Conservation (phyloP, 2,329 filamentous ascomycete genomes). For the Penicillium sp. region DNA sequence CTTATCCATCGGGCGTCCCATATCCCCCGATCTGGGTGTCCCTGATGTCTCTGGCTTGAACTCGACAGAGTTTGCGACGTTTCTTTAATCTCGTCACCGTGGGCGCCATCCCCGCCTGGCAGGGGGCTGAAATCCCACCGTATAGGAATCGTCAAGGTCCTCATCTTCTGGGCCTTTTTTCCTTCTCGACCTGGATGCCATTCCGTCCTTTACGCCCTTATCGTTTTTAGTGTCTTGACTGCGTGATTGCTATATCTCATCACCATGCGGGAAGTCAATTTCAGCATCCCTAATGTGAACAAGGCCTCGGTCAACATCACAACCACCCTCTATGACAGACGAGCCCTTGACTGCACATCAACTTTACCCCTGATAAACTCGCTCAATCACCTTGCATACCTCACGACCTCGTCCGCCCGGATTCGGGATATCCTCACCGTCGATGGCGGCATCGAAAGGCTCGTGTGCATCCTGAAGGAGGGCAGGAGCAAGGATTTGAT, state of each 20-base stretch:
- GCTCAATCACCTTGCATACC: slow-evolving; percentile 95
- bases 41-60: slow-evolving; percentile 24
- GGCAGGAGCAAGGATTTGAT: slow-evolving; percentile 97
- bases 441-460: slow-evolving; percentile 93
- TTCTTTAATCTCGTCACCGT: slow-evolving; percentile 11
- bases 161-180: slow-evolving; percentile 9
- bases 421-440: slow-evolving; percentile 97
- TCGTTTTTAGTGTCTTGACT: slow-evolving; percentile 3
- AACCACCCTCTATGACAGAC: slow-evolving; percentile 93
- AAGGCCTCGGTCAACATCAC: slow-evolving; percentile 99
- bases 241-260: not conserved
- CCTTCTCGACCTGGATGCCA: slow-evolving; percentile 8
- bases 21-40: slow-evolving; percentile 3
- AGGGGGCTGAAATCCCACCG: slow-evolving; percentile 18
- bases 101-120: slow-evolving; percentile 14
- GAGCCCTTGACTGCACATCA: slow-evolving; percentile 96
- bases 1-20: slow-evolving; percentile 9
- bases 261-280: slow-evolving; percentile 99
- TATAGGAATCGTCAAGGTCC: slow-evolving; percentile 20
- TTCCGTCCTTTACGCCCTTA: slow-evolving; percentile 1
- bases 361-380: slow-evolving; percentile 98
- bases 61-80: not conserved
- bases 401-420: slow-evolving; percentile 94
- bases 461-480: slow-evolving; percentile 97
- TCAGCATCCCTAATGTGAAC: slow-evolving; percentile 98